Base-by-base conservation (phyloP, 2,329 filamentous ascomycete genomes). In the Sclerotinia nivalis region DNA sequence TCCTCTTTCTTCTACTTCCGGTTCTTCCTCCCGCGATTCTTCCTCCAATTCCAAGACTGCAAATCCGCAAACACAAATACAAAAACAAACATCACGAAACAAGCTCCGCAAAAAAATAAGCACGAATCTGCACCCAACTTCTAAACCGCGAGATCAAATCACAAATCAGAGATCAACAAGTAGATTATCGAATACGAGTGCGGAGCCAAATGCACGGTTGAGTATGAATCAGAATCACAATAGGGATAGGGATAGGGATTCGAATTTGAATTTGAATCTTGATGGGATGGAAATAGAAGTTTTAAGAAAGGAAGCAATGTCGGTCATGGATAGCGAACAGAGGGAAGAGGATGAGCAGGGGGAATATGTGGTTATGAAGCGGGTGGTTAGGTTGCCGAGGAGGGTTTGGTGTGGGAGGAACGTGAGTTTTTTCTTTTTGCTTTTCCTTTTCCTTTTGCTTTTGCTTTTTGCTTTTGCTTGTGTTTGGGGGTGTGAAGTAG, bases 391-490 rank as follows among this genome's bases (percentile, higher is more conserved):
- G n/a, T 55, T 71, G 18, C 69, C 66, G 31, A 47, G 50, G 52
- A 61, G 54, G 43, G 70, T 71, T 28, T 66, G 66, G 69, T 65
- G 66, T 31, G 50, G 54, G n/a, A 65, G 69, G 25, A 71, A 69
- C 49, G 67, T 69, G 13, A 69, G 67, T 69, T 22, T 40, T 15
- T 20, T 65, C 12, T 25, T 18, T 45, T 34, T 37, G 1, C 6
- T 20, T n/a, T 45, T 8, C 28, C 28, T 49, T 31, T 25, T 25
- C 8, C 8, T 43, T 56, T 18, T 47, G 5, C 20, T 20, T 31
- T 10, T 22, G 8, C 34, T 20, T 54, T 10, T 10, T 15, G 40
- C 8, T 43, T 28, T 28, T 40, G 7, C 7, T 22, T 5, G 5
- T 31, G 31, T 31, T 31, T 31, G 31, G 31, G 31, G 31, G 31